phyloP scores from a whole-genome alignment of 768 basidiomycete genomes.

The Antrodiella citrinella region DNA sequence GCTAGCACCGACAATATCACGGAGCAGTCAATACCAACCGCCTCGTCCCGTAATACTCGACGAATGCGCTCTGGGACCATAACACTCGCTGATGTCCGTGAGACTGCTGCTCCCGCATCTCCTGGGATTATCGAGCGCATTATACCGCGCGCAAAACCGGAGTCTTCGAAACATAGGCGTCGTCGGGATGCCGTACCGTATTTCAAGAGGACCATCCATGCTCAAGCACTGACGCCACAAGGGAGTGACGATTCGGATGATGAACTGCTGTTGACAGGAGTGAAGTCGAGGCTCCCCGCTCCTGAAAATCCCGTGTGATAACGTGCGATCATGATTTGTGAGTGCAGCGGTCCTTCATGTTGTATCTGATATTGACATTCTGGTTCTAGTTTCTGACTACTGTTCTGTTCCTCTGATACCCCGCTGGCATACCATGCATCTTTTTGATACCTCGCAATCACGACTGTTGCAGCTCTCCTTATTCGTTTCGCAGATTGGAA shows the following conservation, averaged over 20 bases:
- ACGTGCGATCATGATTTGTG: too few relatives aligned
- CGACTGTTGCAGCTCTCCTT: too few relatives aligned
- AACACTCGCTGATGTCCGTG: conserved; percentile 14
- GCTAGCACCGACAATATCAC: neutral
- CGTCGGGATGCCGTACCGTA: conserved; percentile 12
- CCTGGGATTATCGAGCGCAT: neutral
- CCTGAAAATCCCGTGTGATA: neutral
- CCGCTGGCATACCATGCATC: too few relatives aligned
- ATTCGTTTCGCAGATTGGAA: too few relatives aligned
- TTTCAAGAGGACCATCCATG: conserved; percentile 18
- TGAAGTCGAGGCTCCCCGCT: conserved; percentile 4
- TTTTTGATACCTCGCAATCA: too few relatives aligned
- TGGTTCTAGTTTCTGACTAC: too few relatives aligned
- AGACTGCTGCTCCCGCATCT: neutral
- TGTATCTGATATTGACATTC: too few relatives aligned
- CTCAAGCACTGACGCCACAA: conserved; percentile 16
- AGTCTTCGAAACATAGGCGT: neutral
- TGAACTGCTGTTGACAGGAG: conserved; percentile 16
- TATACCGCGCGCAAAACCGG: neutral
- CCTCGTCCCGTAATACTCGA: conserved; percentile 16
- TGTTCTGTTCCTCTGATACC: too few relatives aligned
- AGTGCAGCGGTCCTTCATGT: too few relatives aligned
- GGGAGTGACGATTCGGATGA: conserved; percentile 17
- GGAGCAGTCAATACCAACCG: neutral
- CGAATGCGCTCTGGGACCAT: conserved; percentile 46